Conservation (phyloP, 2,329 filamentous ascomycete genomes). For the Bisporella sp. region DNA sequence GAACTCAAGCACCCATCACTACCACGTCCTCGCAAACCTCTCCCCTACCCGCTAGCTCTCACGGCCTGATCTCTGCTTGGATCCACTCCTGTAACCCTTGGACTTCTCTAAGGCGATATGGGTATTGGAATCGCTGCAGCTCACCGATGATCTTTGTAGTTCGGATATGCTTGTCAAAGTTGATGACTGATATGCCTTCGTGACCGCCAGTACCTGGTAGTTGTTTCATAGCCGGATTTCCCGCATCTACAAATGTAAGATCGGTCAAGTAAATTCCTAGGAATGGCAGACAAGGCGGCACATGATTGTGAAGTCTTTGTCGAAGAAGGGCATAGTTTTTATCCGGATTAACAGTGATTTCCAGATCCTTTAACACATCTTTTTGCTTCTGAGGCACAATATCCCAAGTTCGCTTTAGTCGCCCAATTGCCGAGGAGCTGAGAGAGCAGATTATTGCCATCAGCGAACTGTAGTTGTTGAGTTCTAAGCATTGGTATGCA, state of each 20-base stretch:
- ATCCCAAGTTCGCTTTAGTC: conserved; percentile 90
- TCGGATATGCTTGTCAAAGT: conserved; percentile 94
- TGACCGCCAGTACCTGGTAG: conserved; percentile 48
- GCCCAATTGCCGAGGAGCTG: conserved; percentile 84
- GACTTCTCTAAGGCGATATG: conserved; percentile 76
- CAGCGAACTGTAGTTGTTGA: conserved; percentile 92
- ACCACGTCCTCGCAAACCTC: too few relatives aligned
- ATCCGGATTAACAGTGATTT: conserved; percentile 79
- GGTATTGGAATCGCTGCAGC: conserved; percentile 91
- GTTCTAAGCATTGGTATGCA: conserved; percentile 73
- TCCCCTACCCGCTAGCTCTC: too few relatives aligned
- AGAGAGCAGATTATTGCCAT: conserved; percentile 96
- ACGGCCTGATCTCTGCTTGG: conserved; percentile 75
- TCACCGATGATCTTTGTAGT: conserved; percentile 95
- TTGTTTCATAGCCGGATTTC: conserved; percentile 79
- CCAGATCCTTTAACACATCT: conserved; percentile 68
- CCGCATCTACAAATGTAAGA: conserved; percentile 90
- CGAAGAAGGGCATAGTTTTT: conserved; percentile 88
- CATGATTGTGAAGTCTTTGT: conserved; percentile 73
- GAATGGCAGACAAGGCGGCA: conserved; percentile 90
- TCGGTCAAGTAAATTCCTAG: conserved; percentile 95
- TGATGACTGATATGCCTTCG: conserved; percentile 77
- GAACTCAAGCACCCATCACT: too few relatives aligned
- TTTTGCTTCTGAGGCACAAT: conserved; percentile 77
- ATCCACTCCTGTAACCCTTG: conserved; percentile 93